These are phyloP conservation scores for Crithidia bombi DNA, from an alignment of 208 protist species.

Conservation along the genomic window DNA sequence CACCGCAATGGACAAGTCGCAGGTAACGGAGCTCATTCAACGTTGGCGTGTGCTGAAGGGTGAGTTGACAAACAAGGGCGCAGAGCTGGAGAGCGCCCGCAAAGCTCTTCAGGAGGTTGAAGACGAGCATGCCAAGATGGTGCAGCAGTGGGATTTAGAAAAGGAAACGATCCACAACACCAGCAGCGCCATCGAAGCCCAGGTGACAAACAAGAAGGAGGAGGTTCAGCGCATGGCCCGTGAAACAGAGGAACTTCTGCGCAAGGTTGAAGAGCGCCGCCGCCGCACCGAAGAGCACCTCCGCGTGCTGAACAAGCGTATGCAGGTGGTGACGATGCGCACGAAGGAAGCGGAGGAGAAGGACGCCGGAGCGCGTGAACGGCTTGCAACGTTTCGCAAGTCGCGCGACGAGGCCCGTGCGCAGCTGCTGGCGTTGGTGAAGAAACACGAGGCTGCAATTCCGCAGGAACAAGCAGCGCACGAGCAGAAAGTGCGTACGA, in stretches of 20 bases:
- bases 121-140: slow-evolving; percentile 47
- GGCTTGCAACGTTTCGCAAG: slow-evolving; percentile 49
- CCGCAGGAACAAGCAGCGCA: slow-evolving; percentile 54
- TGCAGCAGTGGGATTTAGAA: slow-evolving; percentile 81
- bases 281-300: slow-evolving; percentile 74
- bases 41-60: slow-evolving; percentile 67
- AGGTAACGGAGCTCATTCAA: slow-evolving; percentile 78
- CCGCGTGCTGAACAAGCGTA: slow-evolving; percentile 56
- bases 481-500: slow-evolving; percentile 44
- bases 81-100: slow-evolving; percentile 54
- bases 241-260: slow-evolving; percentile 59
- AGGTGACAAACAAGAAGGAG: slow-evolving; percentile 68
- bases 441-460: slow-evolving; percentile 53
- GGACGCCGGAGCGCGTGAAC: slow-evolving; percentile 53
- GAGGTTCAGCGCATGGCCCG: slow-evolving; percentile 68
- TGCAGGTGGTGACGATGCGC: slow-evolving; percentile 39
- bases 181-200: slow-evolving; percentile 60
- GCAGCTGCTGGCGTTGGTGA: slow-evolving; percentile 51
- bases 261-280: slow-evolving; percentile 75
- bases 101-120: slow-evolving; percentile 54
- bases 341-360: slow-evolving; percentile 55
- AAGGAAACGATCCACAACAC: slow-evolving; percentile 79
- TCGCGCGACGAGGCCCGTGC: slow-evolving; percentile 55
- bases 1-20: slow-evolving; percentile 48
- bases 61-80: slow-evolving; percentile 53